Evolutionary conservation across 228 moss, liverwort and hornwort genomes (phyloP).

Genomic region (Sphagnum fallax): DNA sequence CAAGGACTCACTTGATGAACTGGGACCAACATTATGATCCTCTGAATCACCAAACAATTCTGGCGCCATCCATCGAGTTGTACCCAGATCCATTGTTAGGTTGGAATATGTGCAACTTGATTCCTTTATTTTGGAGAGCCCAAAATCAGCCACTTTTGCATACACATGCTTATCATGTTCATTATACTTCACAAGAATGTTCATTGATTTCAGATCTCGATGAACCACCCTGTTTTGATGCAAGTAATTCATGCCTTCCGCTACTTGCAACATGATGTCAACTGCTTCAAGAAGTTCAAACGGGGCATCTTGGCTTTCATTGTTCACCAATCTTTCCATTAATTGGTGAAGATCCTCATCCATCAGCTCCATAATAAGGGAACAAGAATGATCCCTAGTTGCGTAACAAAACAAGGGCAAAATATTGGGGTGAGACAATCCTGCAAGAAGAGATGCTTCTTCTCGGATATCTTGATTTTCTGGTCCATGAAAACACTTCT

Average conservation of each 20-base stretch:
- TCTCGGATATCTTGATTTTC: neutral
- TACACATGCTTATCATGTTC: constrained; percentile 4
- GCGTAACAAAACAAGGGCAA: constrained; percentile 4
- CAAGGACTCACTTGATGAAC: neutral
- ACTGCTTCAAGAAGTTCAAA: neutral
- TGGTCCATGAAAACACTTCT: constrained; percentile 4
- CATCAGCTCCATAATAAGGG: constrained; percentile 9
- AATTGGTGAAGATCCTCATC: constrained; percentile 1
- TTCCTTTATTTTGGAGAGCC: constrained; percentile 4
- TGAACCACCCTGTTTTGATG: constrained; percentile 7
- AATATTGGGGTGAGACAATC: constrained; percentile 9
- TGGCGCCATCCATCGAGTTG: constrained; percentile 1
- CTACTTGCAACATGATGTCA: constrained; percentile 12
- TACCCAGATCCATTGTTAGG: constrained; percentile 3
- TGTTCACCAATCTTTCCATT: neutral
- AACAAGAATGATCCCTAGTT: constrained; percentile 1
- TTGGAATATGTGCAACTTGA: constrained; percentile 2
- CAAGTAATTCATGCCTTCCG: constrained; percentile 12
- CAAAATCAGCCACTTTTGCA: constrained; percentile 22
- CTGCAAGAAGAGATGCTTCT: constrained; percentile 5
- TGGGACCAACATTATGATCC: neutral
- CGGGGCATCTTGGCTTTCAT: neutral
- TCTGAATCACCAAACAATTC: neutral
- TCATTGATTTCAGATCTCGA: constrained; percentile 11
- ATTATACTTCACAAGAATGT: constrained; percentile 6